These are phyloP conservation scores for Hordeum vulgare DNA, from an alignment of 176 grass and related monocot species.

Conservation along the genomic window MorexV3_pseudomolecules_assembly NC_058524.1:490957404-490957903, in stretches of 20 bases:
- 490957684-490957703: background rate
- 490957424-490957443: background rate
- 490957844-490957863: constrained; percentile 98
- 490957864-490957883: constrained; percentile 28
- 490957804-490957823: constrained; percentile 91
- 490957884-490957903: background rate
- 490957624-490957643: constrained; percentile 3
- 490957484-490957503: constrained; percentile 5
- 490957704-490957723: background rate
- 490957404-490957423: background rate
- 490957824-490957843: constrained; percentile 80
- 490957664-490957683: constrained; percentile 18
- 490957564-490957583: background rate
- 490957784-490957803: constrained; percentile 94
- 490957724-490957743: background rate
- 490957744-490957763: constrained; percentile 97
- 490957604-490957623: background rate
- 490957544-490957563: constrained; percentile 34
- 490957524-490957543: constrained; percentile 34
- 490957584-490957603: constrained; percentile 1
- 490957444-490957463: background rate
- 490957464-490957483: background rate
- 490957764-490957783: constrained; percentile 82
- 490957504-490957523: background rate
- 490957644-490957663: constrained; percentile 42